Base-by-base conservation (phyloP, 352 stramenopile species). In the Pythium folliculosum region DNA sequence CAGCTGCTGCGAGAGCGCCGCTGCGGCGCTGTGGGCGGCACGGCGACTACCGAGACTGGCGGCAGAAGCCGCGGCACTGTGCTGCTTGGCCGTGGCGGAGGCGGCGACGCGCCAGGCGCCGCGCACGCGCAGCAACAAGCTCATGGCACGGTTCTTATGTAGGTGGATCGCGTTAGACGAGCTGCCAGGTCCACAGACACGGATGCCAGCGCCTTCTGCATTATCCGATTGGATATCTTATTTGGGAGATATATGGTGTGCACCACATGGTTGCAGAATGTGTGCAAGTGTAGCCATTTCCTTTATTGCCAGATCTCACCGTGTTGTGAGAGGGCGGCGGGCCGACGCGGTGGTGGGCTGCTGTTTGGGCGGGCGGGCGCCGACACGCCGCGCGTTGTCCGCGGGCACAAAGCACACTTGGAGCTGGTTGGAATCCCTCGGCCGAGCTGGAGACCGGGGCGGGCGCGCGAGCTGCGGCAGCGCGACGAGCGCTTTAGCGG, bases 381-480 rank as follows among this genome's bases (percentile, higher is more conserved):
- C 16, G 13, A 1, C 23, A 12, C 35, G 45, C 7, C 30, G 45
- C 13, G 32, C n/a, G 38, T 30, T 63, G 16, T 25, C 56, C 10
- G 56, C 57, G 8, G 64, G 57, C 5, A 70, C 3, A 16, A 70
- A 70, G 38, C 64, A 70, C 4, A 65, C 64, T 57, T 70, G 64
- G 22, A 70, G 32, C 25, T 38, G 45, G 53, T 44, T 59, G 10
- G 56, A 53, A 13, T 10, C 3, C 27, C 27, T 19, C 35, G 44
- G 27, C 32, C 22, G 14, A 13, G 49, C 8, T 12, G 21, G 22
- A 14, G 12, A 38, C 44, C 19, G 14, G 10, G 16, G 19, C 16
- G 45, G 5, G 27, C 17, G 25, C 0, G 22, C 17, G 2, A 69
- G 56, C 40, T 35, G 38, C 7, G 56, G 64, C 9, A 65, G 43